Evolutionary conservation across 2,329 filamentous ascomycete genomes (phyloP), one percentile per base, ranked within the genome.

Genomic region (Cytospora schulzeri): DNA sequence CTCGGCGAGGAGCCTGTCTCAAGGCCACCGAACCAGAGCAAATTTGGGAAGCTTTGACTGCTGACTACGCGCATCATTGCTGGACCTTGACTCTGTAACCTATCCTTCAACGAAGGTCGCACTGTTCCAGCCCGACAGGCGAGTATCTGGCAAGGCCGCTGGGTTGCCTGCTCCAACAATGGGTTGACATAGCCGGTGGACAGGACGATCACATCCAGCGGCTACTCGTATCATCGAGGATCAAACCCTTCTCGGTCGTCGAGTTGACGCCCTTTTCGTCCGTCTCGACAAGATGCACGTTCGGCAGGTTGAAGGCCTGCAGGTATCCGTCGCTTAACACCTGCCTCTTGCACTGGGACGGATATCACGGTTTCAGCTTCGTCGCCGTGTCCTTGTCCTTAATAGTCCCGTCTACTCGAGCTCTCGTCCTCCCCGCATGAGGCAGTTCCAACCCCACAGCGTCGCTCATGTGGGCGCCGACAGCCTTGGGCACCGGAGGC

Each of bases 241-340:
- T 73, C 3, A 88, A 70, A 0, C 83, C 82, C 6, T 65, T 70
- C n/a, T 71, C 62, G 0, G 81, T 86, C 8, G 83, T 73, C 3
- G 72, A 66, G 4, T 80, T 76, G 3, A 86, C 72, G 8, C 85
- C 84, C 66, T 79, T 77, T 5, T 83, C 84, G 33, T 83, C 73
- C 0, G 85, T 89, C 70, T 90, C 85, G 19, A 90, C 76, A 0
- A 90, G 80, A 7, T 79, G 78, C 4, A 90, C 87, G 68, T 87
- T 82, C 0, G 78, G 73, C 33, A 70, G 71, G 73, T 90, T 90
- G 79, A 89, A 90, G 0, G 81, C 69, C 3, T 77, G 70, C 0
- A 89, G 79, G 64, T 80, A 83, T 12, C 79, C 76, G 63, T 84
- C 79, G 68, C 82, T 80, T 70, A 84, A 84, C 57, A 73, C 77